These are phyloP conservation scores for Astrothelium subdiscretum DNA, from an alignment of 495 filamentous ascomycete species.

Conservation along the genomic window DNA sequence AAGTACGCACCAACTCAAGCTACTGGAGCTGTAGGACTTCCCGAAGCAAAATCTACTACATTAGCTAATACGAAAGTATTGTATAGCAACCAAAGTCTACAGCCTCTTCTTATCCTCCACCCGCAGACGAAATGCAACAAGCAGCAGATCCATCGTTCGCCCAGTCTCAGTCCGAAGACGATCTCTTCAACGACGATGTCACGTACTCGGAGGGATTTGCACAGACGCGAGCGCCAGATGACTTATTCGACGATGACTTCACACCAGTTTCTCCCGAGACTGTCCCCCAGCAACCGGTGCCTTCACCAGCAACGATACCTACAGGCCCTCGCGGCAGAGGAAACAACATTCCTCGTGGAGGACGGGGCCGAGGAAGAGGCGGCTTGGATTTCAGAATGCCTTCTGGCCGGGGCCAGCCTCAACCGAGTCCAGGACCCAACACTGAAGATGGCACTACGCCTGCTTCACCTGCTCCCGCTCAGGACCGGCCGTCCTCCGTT, in stretches of 20 bases:
- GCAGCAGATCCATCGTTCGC: slow-evolving; percentile 9
- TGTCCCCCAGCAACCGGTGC: not conserved
- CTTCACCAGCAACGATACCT: slow-evolving; percentile 5
- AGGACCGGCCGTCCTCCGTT: slow-evolving; percentile 36
- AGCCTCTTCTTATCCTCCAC: not conserved
- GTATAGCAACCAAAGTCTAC: not conserved
- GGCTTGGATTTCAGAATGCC: not conserved
- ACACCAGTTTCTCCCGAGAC: slow-evolving; percentile 39
- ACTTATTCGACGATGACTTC: slow-evolving; percentile 64
- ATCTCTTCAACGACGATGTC: slow-evolving; percentile 17
- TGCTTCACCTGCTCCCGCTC: slow-evolving; percentile 3
- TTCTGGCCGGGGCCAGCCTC: not conserved
- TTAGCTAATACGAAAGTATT: not conserved
- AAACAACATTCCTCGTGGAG: slow-evolving; percentile 23
- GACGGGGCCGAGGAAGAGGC: slow-evolving; percentile 22
- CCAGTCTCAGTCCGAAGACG: slow-evolving; percentile 10
- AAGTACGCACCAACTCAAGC: not conserved
- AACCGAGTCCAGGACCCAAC: slow-evolving; percentile 2
- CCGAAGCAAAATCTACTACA: not conserved
- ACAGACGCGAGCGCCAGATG: slow-evolving; percentile 54
- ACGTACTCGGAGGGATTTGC: slow-evolving; percentile 11
- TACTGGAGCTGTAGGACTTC: not conserved
- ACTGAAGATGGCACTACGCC: slow-evolving; percentile 8
- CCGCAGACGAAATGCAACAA: slow-evolving; percentile 7
- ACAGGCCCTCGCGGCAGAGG: slow-evolving; percentile 26